Evolutionary conservation across 306 rosid genomes (phyloP), one percentile per base, ranked within the genome.

Genomic region (Quercus aquifolioides): DNA sequence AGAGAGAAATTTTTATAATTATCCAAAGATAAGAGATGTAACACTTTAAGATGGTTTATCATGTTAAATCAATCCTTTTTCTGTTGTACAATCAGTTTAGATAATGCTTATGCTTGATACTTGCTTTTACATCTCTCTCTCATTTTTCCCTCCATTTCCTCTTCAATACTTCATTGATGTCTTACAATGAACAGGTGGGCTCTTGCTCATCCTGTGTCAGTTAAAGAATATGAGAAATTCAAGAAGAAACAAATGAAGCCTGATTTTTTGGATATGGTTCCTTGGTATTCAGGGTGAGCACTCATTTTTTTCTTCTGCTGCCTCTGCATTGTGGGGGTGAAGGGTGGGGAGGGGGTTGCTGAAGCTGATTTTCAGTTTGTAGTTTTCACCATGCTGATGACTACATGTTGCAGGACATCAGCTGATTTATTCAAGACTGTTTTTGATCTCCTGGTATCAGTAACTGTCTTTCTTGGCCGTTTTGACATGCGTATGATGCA

Each of bases 401-500:
- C 58, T 87, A 33, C 84, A 74, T 75, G 52, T 69, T 87, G 90
- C 97, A 95, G 99, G 86, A 95, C 99, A 73, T 95, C 98, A 79
- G 97, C 99, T 82, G 99, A 95, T 90, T 90, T 95, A 78, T 93
- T 95, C 90, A 95, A 95, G 93, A 95, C 99, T 51, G 94, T 93
- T 77, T 95, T 95, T 88, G 99, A 95, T 82, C 96, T 95, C 56
- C 85, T 95, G 68, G 99, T 93, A 80, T 93, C 98, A 58, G 98
- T 95, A 74, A 91, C 99, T 52, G 99, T 95, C 86, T 95, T 95
- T 65, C 96, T 95, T 74, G 99, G 98, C 73, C 99, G 99, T 80
- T 95, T 95, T 83, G 98, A 95, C 84, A 95, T 95, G 99, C 92
- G 98, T 72, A 95, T 93, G 98, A 95, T 95, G 99, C 99, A 95